phyloP scores from a whole-genome alignment of 345 rosid species.

The Salix viminalis region DNA sequence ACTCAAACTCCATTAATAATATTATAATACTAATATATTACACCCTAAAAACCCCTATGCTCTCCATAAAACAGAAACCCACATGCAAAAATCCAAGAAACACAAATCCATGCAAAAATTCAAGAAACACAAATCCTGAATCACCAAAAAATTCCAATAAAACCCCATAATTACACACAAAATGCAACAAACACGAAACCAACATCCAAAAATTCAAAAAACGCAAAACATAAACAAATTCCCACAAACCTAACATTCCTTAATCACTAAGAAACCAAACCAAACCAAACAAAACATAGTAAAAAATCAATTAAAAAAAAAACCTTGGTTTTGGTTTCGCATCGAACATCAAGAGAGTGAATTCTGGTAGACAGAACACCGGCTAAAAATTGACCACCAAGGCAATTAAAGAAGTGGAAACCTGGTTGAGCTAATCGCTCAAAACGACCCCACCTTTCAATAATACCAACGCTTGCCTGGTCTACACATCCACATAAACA shows the following conservation, averaged over 20 bases:
- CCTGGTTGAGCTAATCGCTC: slow-evolving; percentile 83
- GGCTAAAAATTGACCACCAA: slow-evolving; percentile 68
- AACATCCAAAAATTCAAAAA: background rate
- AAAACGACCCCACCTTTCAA: slow-evolving; percentile 93
- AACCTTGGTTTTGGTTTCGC: slow-evolving; percentile 96
- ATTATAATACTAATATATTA: background rate
- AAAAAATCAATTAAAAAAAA: background rate
- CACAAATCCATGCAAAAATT: background rate
- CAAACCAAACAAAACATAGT: background rate
- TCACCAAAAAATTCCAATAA: background rate
- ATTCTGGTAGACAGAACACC: slow-evolving; percentile 88
- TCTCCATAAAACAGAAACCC: background rate
- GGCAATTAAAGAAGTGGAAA: slow-evolving; percentile 66
- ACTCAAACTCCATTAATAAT: background rate
- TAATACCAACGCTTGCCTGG: slow-evolving; percentile 76
- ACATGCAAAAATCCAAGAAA: background rate
- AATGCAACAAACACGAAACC: background rate
- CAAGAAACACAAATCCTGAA: background rate
- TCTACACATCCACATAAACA: slow-evolving; percentile 59
- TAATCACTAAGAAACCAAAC: background rate
- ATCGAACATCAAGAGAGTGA: slow-evolving; percentile 76
- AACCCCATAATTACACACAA: background rate
- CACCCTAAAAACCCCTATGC: background rate
- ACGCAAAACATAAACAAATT: background rate
- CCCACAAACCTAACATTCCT: background rate